A percentile compares a stretch with the other conserved stretches of the same genome.
phyloP scores from a whole-genome alignment of 2,329 filamentous ascomycete species.

The Colletotrichum sp. region DNA sequence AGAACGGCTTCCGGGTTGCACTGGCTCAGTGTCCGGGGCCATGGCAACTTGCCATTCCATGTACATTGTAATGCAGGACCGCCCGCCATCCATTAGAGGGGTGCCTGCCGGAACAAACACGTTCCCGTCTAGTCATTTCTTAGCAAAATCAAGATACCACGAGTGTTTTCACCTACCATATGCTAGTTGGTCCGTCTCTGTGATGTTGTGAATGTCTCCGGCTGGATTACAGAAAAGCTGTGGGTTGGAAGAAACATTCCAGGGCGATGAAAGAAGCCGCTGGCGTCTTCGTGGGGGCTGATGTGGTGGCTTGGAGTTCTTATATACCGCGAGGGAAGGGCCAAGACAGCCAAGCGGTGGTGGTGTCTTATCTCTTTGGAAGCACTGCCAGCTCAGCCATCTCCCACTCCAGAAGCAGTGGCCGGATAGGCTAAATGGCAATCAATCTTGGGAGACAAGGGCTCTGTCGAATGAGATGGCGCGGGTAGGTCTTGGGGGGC shows the following conservation, averaged over 20 bases:
- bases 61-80: not conserved
- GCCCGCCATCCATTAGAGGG: not conserved
- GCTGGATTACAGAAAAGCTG: no score
- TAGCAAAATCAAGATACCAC: constrained; percentile 20
- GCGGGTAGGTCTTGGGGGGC: not conserved
- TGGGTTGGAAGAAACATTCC: not conserved
- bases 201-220: no score
- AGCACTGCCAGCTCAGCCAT: not conserved
- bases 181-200: not conserved
- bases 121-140: not conserved
- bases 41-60: not conserved
- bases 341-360: not conserved
- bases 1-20: not conserved
- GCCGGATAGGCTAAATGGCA: not conserved
- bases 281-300: not conserved
- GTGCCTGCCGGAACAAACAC: not conserved
- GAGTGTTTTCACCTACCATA: not conserved
- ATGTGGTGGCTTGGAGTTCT: not conserved
- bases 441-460: not conserved
- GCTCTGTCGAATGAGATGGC: not conserved
- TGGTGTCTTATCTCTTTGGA: not conserved
- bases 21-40: not conserved
- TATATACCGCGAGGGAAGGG: not conserved
- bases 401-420: not conserved
- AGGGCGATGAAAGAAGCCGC: not conserved